Conservation (phyloP, 441 rosid species). For the Arabidopsis hybrid region DNA sequence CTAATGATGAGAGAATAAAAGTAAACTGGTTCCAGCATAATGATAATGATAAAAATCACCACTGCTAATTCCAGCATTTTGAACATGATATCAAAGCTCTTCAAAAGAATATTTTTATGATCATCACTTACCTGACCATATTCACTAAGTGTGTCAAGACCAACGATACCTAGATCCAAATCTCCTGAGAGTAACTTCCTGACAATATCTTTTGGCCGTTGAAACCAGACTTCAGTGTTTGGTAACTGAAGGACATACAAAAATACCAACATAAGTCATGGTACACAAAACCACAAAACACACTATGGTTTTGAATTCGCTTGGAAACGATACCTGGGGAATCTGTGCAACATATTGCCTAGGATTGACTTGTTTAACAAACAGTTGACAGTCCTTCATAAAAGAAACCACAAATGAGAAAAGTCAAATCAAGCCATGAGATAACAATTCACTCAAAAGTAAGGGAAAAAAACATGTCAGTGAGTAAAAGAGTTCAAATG, state of each 20-base stretch:
- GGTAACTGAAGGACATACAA: conserved; percentile 57
- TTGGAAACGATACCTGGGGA: conserved; percentile 63
- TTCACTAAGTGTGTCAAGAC: conserved; percentile 87
- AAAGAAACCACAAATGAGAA: conserved; percentile 15
- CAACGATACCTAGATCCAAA: conserved; percentile 93
- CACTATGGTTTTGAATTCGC: not conserved
- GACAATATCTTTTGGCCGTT: conserved; percentile 94
- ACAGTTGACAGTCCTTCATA: conserved; percentile 84
- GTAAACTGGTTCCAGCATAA: no score
- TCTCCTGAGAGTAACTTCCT: conserved; percentile 86
- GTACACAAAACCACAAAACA: not conserved
- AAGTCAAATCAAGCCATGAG: conserved; percentile 35
- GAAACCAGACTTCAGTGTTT: conserved; percentile 94
- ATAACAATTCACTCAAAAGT: not conserved
- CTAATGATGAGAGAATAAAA: not conserved
- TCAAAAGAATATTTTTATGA: not conserved
- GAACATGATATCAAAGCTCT: conserved; percentile 12
- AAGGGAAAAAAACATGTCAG: no score
- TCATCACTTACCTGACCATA: conserved; percentile 69
- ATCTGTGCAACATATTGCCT: conserved; percentile 92
- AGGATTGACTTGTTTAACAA: conserved; percentile 90
- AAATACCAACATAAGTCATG: not conserved
- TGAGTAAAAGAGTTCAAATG: no score
- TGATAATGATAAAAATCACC: not conserved
- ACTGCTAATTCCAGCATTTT: not conserved